phyloP scores from a whole-genome alignment of 495 filamentous ascomycete species.

The Podospora sp. region DNA sequence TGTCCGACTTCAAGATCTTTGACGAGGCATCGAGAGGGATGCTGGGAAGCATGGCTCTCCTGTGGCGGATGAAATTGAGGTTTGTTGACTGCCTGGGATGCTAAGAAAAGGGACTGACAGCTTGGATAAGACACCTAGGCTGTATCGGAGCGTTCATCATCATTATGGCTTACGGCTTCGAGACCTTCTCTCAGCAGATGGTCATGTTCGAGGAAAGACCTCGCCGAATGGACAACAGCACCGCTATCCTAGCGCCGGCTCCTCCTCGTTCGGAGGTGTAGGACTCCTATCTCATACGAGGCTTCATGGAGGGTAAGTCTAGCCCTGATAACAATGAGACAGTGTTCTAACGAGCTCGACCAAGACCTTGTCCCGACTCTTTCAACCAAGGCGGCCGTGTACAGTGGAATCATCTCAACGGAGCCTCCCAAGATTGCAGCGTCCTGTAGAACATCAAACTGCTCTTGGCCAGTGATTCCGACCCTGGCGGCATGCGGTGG shows the following conservation, averaged over 20 bases:
- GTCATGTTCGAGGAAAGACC: conserved; percentile 38
- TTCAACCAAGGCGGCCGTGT: conserved; percentile 43
- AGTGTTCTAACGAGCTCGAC: background rate
- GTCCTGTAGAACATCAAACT: conserved; percentile 38
- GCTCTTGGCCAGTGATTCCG: conserved; percentile 41
- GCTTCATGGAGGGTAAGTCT: conserved; percentile 28
- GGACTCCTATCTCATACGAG: conserved; percentile 30
- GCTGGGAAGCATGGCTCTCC: conserved; percentile 35
- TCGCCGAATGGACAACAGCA: conserved; percentile 12
- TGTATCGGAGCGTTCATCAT: conserved; percentile 42
- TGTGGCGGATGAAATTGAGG: conserved; percentile 39
- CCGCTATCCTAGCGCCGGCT: conserved; percentile 22
- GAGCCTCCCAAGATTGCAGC: conserved; percentile 27
- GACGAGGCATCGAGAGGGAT: conserved; percentile 41
- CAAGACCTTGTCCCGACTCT: conserved; percentile 33
- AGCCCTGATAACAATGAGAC: background rate
- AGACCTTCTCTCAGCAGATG: conserved; percentile 44
- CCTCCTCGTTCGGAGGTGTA: conserved; percentile 36
- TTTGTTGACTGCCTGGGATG: background rate
- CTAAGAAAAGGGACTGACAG: background rate
- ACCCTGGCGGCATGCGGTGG: conserved; percentile 40
- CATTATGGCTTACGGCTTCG: conserved; percentile 40
- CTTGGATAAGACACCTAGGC: conserved; percentile 31
- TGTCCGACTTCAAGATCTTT: conserved; percentile 43
- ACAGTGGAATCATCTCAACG: conserved; percentile 41